Evolutionary conservation across 805 yeast genomes (phyloP).

Genomic region (Monosporozyma siamensis): DNA sequence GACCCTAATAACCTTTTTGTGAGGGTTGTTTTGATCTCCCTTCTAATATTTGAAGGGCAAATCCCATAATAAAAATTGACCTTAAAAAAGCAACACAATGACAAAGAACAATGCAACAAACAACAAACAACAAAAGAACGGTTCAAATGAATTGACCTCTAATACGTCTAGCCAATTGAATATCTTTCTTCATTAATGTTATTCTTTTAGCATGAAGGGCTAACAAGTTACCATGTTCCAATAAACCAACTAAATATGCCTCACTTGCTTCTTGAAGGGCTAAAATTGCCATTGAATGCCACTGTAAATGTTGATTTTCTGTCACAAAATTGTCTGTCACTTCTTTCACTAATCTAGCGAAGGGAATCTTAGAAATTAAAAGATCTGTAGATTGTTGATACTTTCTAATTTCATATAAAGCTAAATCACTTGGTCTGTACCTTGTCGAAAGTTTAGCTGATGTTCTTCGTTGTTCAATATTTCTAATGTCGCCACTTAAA

Average conservation of each 20-base stretch:
- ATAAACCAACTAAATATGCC: slow-evolving; percentile 60
- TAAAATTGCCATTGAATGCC: slow-evolving; percentile 72
- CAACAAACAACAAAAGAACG: too few species aligned
- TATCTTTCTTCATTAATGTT: slow-evolving; percentile 79
- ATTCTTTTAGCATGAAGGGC: slow-evolving; percentile 76
- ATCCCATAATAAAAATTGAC: too few species aligned
- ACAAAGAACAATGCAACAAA: too few species aligned
- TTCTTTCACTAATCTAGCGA: slow-evolving; percentile 67
- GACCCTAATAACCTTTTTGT: too few species aligned
- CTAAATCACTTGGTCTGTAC: slow-evolving; percentile 56
- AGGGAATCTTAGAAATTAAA: slow-evolving; percentile 61
- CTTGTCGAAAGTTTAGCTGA: slow-evolving; percentile 30
- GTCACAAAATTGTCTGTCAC: slow-evolving; percentile 45
- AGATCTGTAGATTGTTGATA: slow-evolving; percentile 63
- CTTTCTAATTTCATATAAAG: slow-evolving; percentile 57
- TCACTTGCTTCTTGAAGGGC: slow-evolving; percentile 79
- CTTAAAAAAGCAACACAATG: too few species aligned
- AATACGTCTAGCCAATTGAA: slow-evolving; percentile 69
- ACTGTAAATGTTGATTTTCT: slow-evolving; percentile 50
- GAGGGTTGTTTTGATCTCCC: too few species aligned
- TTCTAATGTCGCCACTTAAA: slow-evolving; percentile 1
- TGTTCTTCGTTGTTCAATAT: slow-evolving; percentile 1
- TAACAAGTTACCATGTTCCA: slow-evolving; percentile 69
- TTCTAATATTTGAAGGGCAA: too few species aligned
- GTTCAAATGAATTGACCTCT: slow-evolving; percentile 41